phyloP scores from a whole-genome alignment of 306 rosid genomes.

The Notholithocarpus densiflorus region DNA sequence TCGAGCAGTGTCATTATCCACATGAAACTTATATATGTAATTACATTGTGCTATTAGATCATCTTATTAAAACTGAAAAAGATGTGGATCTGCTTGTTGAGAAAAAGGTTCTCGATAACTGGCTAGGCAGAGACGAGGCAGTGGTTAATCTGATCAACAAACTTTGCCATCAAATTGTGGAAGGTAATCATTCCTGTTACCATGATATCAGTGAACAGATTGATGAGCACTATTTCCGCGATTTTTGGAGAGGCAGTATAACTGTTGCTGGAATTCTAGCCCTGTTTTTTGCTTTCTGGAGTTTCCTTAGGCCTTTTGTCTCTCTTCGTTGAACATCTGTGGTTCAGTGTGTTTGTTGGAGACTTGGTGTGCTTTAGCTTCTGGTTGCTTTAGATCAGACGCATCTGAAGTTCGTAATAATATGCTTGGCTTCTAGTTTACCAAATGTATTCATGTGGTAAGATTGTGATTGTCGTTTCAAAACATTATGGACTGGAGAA shows the following conservation, averaged over 20 bases:
- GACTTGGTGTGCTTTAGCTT: too few species aligned
- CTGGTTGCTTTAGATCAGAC: too few species aligned
- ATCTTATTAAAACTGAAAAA: constrained; percentile 12
- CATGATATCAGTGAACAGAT: not conserved
- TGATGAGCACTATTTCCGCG: constrained; percentile 12
- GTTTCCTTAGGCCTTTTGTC: not conserved
- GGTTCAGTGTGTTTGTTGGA: too few species aligned
- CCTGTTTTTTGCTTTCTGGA: not conserved
- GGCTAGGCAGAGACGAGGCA: constrained; percentile 15
- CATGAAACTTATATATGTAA: constrained; percentile 5
- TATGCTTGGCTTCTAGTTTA: too few species aligned
- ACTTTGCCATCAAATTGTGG: constrained; percentile 10
- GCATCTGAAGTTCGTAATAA: too few species aligned
- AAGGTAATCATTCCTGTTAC: constrained; percentile 1
- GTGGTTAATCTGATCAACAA: constrained; percentile 14
- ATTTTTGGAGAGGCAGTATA: not conserved
- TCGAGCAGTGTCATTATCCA: constrained; percentile 29
- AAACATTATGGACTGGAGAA: too few species aligned
- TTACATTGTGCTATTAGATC: constrained; percentile 19
- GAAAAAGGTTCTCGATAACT: constrained; percentile 10
- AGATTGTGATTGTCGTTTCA: too few species aligned
- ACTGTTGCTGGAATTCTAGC: constrained; percentile 17
- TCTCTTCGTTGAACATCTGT: too few species aligned
- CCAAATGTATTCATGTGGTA: too few species aligned
- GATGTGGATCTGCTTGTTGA: constrained; percentile 24